Base-by-base conservation (phyloP, 2,329 filamentous ascomycete species). In the Sphaerostilbella broomeana region DNA sequence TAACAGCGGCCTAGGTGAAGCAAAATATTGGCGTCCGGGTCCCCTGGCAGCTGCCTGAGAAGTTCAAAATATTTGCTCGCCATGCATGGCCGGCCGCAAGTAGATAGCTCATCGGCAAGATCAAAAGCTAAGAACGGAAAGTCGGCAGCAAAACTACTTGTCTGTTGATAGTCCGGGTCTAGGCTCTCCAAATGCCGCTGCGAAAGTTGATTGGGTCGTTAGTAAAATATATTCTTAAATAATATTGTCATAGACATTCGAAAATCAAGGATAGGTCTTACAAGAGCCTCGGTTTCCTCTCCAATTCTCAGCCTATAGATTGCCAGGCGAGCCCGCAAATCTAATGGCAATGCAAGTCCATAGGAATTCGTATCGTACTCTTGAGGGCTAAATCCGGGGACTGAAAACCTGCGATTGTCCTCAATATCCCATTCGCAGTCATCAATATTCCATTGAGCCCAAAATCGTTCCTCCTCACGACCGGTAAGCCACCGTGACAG, bases 361-460 rank as follows among this genome's bases (percentile, higher is more conserved):
- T 95, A 95, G 1, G 72, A 65, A 5, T 71, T 67, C 4, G 63
- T 54, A 1, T 72, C 66, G 55, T 77, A 77, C 30, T 61, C 62
- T 3, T 64, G 70, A 4, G 71, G 65, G 7, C 69, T 61, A 56
- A 84, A 95, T 2, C 73, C 73, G 2, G 73, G 60, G 5, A 85
- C 72, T 42, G 72, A 61, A 2, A 67, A 59, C 42, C 89, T 79
- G 45, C 92, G 81, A 15, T 73, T 69, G 53, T 87, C 77, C 30
- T 81, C 73, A 5, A 75, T 62, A 57, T 98, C 92, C 78, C 88
- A 98, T 62, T 98, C 92, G 41, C 88, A 75, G 58, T 95, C 88
- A 56, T 95, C 86, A 5, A 76, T 69, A 20, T 73, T 67, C 47
- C 74, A 70, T 7, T 71, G 57, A 42, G 94, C 83, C 92, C 92